Conservation (phyloP, 441 rosid genomes). For the Pelargonium australe region DNA sequence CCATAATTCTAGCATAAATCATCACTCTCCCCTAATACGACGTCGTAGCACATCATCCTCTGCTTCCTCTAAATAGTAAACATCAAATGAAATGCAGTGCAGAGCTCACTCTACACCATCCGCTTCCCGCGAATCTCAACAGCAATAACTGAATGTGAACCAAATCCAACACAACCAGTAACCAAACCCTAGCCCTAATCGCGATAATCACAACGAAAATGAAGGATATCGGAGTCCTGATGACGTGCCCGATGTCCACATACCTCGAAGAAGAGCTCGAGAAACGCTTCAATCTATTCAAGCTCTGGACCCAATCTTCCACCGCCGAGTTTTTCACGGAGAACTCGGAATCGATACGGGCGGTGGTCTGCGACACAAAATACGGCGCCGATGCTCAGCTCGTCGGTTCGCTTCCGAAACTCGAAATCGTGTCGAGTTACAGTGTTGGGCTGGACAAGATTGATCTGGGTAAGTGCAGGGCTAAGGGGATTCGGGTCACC, state of each 20-base stretch:
- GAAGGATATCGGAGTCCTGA: constrained; percentile 15
- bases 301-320: constrained; percentile 22
- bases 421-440: constrained; percentile 22
- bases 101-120: neutral
- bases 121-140: neutral
- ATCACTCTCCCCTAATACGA: neutral
- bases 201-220: neutral
- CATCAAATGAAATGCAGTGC: no score
- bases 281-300: constrained; percentile 16
- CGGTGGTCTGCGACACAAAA: constrained; percentile 21
- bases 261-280: constrained; percentile 20
- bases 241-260: constrained; percentile 23
- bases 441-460: constrained; percentile 27
- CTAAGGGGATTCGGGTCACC: constrained; percentile 23
- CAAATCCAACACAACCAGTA: no score
- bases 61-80: neutral
- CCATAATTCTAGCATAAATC: neutral
- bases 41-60: neutral
- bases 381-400: constrained; percentile 23
- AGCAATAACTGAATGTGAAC: neutral
- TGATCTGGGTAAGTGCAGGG: constrained; percentile 20
- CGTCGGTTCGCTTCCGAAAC: constrained; percentile 19
- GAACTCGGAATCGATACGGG: constrained; percentile 16
- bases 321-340: constrained; percentile 1
- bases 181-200: neutral